Conservation (phyloP, 306 rosid genomes). For the Rosa rugosa region DNA sequence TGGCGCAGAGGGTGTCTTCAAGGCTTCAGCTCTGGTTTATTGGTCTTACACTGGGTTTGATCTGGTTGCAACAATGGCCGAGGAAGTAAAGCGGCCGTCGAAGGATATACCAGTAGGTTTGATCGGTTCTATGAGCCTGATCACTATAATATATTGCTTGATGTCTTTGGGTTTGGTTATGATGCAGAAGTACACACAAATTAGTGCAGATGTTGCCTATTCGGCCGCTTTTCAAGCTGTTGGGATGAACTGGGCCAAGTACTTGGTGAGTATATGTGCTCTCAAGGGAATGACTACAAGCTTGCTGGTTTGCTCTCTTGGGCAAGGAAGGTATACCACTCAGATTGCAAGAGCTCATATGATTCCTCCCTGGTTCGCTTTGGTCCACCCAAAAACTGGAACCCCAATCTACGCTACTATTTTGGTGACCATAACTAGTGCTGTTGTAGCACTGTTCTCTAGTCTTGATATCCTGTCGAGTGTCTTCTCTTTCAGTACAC, state of each 20-base stretch:
- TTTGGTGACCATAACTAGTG: constrained; percentile 56
- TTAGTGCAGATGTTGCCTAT: constrained; percentile 59
- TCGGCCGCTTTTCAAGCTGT: constrained; percentile 70
- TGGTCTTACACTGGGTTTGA: constrained; percentile 97
- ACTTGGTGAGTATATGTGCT: constrained; percentile 74
- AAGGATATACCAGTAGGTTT: constrained; percentile 81
- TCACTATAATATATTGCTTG: constrained; percentile 67
- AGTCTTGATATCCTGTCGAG: constrained; percentile 80
- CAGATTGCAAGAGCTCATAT: constrained; percentile 87
- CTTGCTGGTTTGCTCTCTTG: constrained; percentile 80
- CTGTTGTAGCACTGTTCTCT: constrained; percentile 62
- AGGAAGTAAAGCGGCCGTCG: constrained; percentile 77
- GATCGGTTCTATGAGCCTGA: constrained; percentile 65
- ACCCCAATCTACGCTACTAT: constrained; percentile 84
- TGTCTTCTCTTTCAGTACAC: constrained; percentile 79
- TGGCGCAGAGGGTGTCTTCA: constrained; percentile 63
- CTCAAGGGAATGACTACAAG: constrained; percentile 97
- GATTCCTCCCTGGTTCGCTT: constrained; percentile 86
- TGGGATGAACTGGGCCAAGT: constrained; percentile 82
- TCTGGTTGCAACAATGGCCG: constrained; percentile 92
- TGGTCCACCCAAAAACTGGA: constrained; percentile 77
- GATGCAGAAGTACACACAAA: constrained; percentile 52
- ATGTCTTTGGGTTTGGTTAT: constrained; percentile 60
- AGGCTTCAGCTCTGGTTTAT: constrained; percentile 79
- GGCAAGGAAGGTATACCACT: constrained; percentile 80